Evolutionary conservation across 345 rosid species (phyloP).

Genomic region (Salix arbutifolia): DNA sequence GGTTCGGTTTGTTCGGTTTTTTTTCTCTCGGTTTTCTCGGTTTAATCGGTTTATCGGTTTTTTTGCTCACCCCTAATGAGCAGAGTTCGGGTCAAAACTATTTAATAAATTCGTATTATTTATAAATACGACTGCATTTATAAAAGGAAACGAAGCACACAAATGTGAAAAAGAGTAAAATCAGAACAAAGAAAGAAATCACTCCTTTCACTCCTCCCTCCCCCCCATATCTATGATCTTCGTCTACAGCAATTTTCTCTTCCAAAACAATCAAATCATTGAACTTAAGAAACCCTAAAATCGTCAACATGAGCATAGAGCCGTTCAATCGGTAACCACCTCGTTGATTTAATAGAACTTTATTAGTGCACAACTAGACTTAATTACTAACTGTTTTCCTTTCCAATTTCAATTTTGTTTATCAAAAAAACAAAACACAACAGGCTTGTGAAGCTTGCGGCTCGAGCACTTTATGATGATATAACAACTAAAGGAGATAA

Average conservation of each 20-base stretch:
- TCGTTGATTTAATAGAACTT: background rate
- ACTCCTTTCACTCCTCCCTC: background rate
- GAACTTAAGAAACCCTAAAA: too few relatives aligned
- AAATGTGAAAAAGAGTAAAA: too few relatives aligned
- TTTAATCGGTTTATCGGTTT: too few relatives aligned
- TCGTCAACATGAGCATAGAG: constrained; percentile 38
- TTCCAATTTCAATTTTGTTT: background rate
- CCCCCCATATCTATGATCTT: background rate
- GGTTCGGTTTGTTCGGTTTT: too few relatives aligned
- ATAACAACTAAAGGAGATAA: constrained; percentile 60
- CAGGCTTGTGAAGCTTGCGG: constrained; percentile 75
- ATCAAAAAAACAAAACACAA: background rate
- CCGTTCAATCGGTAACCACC: constrained; percentile 39
- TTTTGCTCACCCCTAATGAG: too few relatives aligned
- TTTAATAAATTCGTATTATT: too few relatives aligned
- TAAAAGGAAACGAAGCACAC: too few relatives aligned
- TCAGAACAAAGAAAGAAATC: too few relatives aligned
- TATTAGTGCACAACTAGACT: background rate
- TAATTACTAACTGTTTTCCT: background rate
- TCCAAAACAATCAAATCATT: too few relatives aligned
- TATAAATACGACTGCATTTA: too few relatives aligned
- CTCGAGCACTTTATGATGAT: constrained; percentile 82
- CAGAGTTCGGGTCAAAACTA: too few relatives aligned
- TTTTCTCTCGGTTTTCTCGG: too few relatives aligned
- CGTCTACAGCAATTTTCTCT: background rate